These are phyloP conservation scores for Vitis hybrid DNA, from an alignment of 177 flowering plant species.

Conservation along the genomic window DNA sequence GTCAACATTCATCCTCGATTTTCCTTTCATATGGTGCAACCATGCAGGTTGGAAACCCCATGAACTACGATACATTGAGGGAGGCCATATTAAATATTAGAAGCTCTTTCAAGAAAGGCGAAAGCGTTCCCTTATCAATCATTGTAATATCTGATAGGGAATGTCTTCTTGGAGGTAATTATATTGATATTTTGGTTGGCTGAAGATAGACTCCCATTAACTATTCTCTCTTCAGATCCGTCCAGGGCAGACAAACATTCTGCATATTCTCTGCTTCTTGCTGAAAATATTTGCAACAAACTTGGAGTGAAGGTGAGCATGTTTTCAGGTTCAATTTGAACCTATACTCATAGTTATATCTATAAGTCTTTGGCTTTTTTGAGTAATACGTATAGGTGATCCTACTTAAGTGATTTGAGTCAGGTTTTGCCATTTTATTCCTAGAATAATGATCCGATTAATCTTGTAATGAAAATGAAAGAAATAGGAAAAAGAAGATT, in stretches of 20 bases:
- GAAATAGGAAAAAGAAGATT: no score
- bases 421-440: no score
- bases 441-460: no score
- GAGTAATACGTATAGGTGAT: no score
- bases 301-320: constrained; percentile 73
- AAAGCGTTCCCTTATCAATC: constrained; percentile 67
- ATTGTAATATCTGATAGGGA: constrained; percentile 80
- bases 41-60: constrained; percentile 82
- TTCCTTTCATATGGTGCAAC: constrained; percentile 27
- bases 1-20: neutral
- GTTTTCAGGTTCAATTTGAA: no score
- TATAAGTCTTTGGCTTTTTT: no score
- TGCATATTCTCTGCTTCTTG: constrained; percentile 85
- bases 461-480: no score
- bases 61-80: constrained; percentile 68
- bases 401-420: no score
- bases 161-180: constrained; percentile 83
- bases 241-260: constrained; percentile 89
- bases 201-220: constrained; percentile 7
- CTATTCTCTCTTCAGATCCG: constrained; percentile 58
- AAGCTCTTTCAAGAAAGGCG: constrained; percentile 42
- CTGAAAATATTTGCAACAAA: constrained; percentile 80
- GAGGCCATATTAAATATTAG: constrained; percentile 63
- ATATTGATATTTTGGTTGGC: constrained; percentile 11
- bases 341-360: no score